phyloP scores from a whole-genome alignment of 768 basidiomycete species.

The Rhodosporidiobolus sp. region DNA sequence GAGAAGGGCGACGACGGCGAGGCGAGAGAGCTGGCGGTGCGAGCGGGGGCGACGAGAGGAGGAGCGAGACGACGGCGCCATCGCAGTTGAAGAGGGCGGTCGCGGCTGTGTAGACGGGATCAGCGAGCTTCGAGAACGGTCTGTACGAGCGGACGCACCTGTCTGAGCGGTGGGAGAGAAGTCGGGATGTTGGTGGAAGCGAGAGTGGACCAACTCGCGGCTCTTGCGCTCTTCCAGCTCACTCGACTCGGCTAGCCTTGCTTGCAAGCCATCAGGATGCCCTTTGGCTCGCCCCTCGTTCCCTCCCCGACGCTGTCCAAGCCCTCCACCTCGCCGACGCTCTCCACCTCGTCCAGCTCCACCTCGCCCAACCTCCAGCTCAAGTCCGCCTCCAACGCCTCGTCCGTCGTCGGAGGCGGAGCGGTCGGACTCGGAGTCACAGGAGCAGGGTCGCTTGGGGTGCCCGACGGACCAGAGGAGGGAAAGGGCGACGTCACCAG shows the following conservation, averaged over 20 bases:
- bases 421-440: constrained; percentile 18
- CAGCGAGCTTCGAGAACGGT: too few relatives aligned
- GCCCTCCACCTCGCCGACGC: not conserved
- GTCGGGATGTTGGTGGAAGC: too few relatives aligned
- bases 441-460: not conserved
- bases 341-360: not conserved
- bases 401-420: not conserved
- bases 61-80: too few relatives aligned
- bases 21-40: not conserved
- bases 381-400: not conserved
- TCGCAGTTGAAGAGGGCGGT: too few relatives aligned
- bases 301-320: constrained; percentile 8
- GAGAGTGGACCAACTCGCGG: too few relatives aligned
- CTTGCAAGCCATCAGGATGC: not conserved
- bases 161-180: too few relatives aligned
- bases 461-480: not conserved
- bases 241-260: too few relatives aligned
- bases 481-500: constrained; percentile 17
- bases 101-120: too few relatives aligned
- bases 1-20: not conserved
- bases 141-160: too few relatives aligned
- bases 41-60: not conserved
- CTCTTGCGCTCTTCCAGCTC: too few relatives aligned
- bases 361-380: not conserved
- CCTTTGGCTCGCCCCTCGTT: constrained; percentile 13